phyloP scores from a whole-genome alignment of 202 grass and related monocot genomes.

The Saccharum hybrid region DNA sequence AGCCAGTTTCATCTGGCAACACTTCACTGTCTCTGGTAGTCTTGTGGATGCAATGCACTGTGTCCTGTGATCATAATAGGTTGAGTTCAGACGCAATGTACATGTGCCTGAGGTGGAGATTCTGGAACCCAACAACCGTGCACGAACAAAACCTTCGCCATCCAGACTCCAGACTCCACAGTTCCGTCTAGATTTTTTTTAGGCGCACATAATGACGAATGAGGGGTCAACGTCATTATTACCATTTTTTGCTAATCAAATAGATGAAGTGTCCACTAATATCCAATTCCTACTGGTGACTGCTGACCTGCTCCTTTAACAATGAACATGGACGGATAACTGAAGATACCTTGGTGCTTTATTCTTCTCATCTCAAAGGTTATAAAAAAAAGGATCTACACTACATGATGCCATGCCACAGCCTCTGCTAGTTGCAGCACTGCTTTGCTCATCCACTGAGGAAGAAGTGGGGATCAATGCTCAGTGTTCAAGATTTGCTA shows the following conservation, averaged over 20 bases:
- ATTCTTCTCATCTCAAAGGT: not conserved
- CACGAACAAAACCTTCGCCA: too few relatives aligned
- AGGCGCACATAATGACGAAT: too few relatives aligned
- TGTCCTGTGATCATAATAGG: too few relatives aligned
- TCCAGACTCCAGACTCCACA: too few relatives aligned
- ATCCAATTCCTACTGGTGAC: not conserved
- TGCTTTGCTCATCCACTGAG: not conserved
- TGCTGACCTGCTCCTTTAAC: not conserved
- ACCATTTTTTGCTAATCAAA: not conserved
- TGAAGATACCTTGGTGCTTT: constrained; percentile 25
- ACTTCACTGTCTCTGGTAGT: too few relatives aligned
- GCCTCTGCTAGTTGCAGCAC: not conserved
- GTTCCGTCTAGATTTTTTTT: too few relatives aligned
- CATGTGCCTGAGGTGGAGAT: too few relatives aligned
- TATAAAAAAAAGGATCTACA: too few relatives aligned
- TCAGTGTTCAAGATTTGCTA: not conserved
- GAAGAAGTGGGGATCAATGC: not conserved
- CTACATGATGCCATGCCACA: not conserved
- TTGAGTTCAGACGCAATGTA: too few relatives aligned
- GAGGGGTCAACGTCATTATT: not conserved
- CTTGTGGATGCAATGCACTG: too few relatives aligned
- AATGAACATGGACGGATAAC: constrained; percentile 4
- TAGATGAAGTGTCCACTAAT: not conserved
- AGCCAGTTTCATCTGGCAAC: too few relatives aligned
- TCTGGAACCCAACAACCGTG: too few relatives aligned